A percentile compares a stretch with the other conserved stretches of the same genome.
phyloP scores from a whole-genome alignment of 495 filamentous ascomycete genomes.

The Niebla homalea region DNA sequence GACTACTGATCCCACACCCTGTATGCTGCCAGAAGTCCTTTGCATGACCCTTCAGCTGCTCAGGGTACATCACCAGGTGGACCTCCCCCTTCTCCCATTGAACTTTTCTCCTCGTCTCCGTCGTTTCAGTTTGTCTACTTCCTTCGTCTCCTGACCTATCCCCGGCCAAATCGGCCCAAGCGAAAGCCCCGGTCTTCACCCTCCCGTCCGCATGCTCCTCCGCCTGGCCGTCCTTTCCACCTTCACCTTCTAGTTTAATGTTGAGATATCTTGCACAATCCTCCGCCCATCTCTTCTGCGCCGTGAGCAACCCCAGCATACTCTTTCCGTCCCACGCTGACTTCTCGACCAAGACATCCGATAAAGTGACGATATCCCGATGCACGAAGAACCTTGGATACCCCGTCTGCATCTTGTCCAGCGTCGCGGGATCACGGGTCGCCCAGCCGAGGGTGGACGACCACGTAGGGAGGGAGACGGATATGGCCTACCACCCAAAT shows the following conservation, averaged over 20 bases:
- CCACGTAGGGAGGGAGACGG: constrained; percentile 13
- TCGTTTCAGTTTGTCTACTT: background rate
- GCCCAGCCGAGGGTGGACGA: constrained; percentile 2
- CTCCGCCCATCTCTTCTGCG: background rate
- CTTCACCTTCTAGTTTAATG: background rate
- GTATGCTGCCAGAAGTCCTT: constrained; percentile 23
- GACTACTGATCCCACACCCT: constrained; percentile 26
- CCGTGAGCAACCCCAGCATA: background rate
- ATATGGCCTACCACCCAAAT: background rate
- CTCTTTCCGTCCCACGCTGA: background rate
- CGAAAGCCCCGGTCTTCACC: too few relatives aligned
- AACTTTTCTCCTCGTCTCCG: background rate
- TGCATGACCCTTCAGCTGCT: background rate
- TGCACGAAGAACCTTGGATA: constrained; percentile 5
- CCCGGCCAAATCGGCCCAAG: background rate
- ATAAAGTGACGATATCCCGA: background rate
- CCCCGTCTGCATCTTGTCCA: constrained; percentile 5
- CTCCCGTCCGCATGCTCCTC: too few relatives aligned
- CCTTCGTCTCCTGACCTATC: too few relatives aligned
- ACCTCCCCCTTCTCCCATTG: background rate
- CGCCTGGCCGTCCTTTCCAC: background rate
- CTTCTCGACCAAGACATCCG: background rate
- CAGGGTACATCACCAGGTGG: background rate
- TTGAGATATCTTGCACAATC: background rate
- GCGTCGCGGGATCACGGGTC: background rate